Conservation (phyloP, 192 early-diverging fungal genomes). For the Podila verticillata region DNA sequence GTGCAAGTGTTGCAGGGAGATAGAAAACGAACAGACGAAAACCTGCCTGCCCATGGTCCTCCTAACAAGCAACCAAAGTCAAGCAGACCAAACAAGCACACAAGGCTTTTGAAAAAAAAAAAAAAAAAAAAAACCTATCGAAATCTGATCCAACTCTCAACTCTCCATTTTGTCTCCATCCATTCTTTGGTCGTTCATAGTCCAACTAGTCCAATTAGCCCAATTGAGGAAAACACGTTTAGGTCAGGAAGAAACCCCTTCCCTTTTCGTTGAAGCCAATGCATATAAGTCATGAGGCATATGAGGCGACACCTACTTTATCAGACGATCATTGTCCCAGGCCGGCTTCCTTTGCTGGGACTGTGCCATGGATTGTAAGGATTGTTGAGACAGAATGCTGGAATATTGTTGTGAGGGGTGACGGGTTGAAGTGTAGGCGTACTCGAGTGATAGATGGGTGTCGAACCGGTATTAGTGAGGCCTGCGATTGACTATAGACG, state of each 20-base stretch:
- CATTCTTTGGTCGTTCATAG: no score
- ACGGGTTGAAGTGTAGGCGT: neutral
- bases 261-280: neutral
- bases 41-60: no score
- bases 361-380: slow-evolving; percentile 46
- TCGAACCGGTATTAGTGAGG: neutral
- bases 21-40: no score
- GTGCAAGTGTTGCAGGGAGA: no score
- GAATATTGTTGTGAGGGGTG: neutral
- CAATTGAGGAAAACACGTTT: no score
- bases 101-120: neutral
- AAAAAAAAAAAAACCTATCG: neutral
- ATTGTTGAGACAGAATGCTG: slow-evolving; percentile 37
- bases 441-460: neutral
- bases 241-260: neutral
- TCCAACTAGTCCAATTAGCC: no score
- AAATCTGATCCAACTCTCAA: neutral
- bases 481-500: neutral
- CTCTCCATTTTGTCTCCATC: no score
- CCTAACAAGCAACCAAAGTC: no score
- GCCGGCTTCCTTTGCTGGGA: slow-evolving; percentile 52
- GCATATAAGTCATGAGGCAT: no score
- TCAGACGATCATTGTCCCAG: slow-evolving; percentile 51
- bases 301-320: slow-evolving; percentile 39
- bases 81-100: no score